Conservation (phyloP, 805 yeast species). For the Spathaspora girioi region DNA sequence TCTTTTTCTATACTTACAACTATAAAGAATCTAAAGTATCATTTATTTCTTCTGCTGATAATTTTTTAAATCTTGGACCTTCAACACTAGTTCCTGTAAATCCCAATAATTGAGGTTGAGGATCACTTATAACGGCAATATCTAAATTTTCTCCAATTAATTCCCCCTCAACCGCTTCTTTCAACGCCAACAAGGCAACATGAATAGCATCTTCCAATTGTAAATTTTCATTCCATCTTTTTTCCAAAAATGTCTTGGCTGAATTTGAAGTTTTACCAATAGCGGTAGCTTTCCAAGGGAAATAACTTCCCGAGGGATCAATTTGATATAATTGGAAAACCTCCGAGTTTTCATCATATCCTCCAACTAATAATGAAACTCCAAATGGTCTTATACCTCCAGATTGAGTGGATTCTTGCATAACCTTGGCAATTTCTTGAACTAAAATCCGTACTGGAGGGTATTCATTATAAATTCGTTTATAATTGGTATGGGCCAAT, state of each 20-base stretch:
- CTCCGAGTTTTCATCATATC: constrained; percentile 75
- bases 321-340: constrained; percentile 84
- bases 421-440: constrained; percentile 89
- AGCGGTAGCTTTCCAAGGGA: constrained; percentile 99
- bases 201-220: constrained; percentile 98
- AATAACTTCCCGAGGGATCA: constrained; percentile 96
- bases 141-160: constrained; percentile 96
- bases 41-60: constrained; percentile 87
- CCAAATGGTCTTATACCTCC: constrained; percentile 99
- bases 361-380: constrained; percentile 90
- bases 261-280: constrained; percentile 94
- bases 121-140: constrained; percentile 79
- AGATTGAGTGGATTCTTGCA: constrained; percentile 98
- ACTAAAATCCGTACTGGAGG: constrained; percentile 95
- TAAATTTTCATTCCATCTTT: constrained; percentile 96
- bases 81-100: constrained; percentile 75
- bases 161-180: constrained; percentile 97
- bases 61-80: constrained; percentile 88
- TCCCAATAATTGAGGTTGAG: constrained; percentile 78
- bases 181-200: constrained; percentile 87
- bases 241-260: constrained; percentile 96
- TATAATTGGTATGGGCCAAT: constrained; percentile 87
- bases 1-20: neutral
- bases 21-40: constrained; percentile 92
- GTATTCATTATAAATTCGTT: constrained; percentile 90